These are phyloP conservation scores for Colletotrichum sp. DNA, from an alignment of 2,329 filamentous ascomycete genomes.

Conservation along the genomic window DNA sequence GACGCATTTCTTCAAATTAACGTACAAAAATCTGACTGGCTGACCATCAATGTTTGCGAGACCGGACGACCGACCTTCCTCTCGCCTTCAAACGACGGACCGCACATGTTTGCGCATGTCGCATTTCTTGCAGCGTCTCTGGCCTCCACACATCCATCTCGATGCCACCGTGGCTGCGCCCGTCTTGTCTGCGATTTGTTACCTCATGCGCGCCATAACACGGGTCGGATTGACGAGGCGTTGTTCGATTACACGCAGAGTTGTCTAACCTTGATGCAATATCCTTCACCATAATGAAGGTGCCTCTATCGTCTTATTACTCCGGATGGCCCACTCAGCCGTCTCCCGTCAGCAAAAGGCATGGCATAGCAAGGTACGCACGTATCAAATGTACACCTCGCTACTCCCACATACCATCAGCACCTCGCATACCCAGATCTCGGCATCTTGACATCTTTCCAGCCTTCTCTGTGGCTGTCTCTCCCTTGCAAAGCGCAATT, in stretches of 20 bases:
- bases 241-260: not conserved
- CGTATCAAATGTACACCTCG: not conserved
- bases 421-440: not conserved
- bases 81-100: not conserved
- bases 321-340: not conserved
- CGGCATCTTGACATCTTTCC: not conserved
- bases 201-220: not conserved
- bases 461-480: not conserved
- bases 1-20: constrained; percentile 13
- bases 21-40: not conserved
- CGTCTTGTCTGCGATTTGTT: not conserved
- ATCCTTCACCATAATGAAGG: constrained; percentile 3
- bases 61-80: not conserved
- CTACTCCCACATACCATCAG: not conserved
- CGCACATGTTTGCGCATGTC: not conserved
- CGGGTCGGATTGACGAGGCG: not conserved
- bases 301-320: not conserved
- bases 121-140: not conserved
- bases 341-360: not conserved
- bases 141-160: not conserved
- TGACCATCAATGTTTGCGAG: constrained; percentile 10
- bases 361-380: not conserved
- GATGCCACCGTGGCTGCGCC: not conserved
- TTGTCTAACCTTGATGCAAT: not conserved
- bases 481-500: not conserved